Evolutionary conservation across 345 rosid genomes (phyloP).

Genomic region (Hibiscus syriacus): DNA sequence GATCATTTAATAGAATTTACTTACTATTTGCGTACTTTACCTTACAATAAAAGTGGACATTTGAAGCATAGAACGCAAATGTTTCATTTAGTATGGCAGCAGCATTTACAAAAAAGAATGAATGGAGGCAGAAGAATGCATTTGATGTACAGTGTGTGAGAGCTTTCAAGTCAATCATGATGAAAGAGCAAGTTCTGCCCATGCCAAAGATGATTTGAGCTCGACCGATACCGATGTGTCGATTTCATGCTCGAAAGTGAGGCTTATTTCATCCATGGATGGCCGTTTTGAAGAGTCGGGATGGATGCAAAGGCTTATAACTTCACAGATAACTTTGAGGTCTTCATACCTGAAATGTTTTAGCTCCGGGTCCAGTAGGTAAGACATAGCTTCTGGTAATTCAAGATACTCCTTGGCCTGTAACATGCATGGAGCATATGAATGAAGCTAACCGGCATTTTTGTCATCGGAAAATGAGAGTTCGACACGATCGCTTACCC

Average conservation of each 20-base stretch:
- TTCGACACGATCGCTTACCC: conserved; percentile 50
- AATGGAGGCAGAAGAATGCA: conserved; percentile 9
- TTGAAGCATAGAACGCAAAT: no score
- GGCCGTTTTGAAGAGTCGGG: conserved; percentile 29
- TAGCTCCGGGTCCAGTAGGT: conserved; percentile 81
- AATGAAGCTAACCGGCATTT: not conserved
- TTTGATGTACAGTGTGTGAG: conserved; percentile 41
- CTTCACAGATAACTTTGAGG: conserved; percentile 72
- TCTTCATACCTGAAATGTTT: conserved; percentile 71
- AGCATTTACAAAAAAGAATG: conserved; percentile 30
- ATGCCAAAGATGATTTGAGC: conserved; percentile 83
- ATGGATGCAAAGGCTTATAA: conserved; percentile 37
- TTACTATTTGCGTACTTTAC: no score
- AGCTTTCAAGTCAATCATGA: conserved; percentile 39
- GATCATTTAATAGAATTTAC: no score
- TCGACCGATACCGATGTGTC: conserved; percentile 66
- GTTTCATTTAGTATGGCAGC: conserved; percentile 20
- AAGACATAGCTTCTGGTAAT: conserved; percentile 62
- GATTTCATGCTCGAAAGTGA: conserved; percentile 56
- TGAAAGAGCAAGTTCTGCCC: conserved; percentile 92
- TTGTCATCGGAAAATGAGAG: not conserved
- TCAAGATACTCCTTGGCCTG: conserved; percentile 92
- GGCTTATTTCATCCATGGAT: conserved; percentile 56
- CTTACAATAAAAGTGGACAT: no score
- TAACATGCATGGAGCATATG: not conserved